A percentile compares a stretch with the other conserved stretches of the same genome.
phyloP scores from a whole-genome alignment of 2,329 filamentous ascomycete species.

The Sarocladiaceae sp. region DNA sequence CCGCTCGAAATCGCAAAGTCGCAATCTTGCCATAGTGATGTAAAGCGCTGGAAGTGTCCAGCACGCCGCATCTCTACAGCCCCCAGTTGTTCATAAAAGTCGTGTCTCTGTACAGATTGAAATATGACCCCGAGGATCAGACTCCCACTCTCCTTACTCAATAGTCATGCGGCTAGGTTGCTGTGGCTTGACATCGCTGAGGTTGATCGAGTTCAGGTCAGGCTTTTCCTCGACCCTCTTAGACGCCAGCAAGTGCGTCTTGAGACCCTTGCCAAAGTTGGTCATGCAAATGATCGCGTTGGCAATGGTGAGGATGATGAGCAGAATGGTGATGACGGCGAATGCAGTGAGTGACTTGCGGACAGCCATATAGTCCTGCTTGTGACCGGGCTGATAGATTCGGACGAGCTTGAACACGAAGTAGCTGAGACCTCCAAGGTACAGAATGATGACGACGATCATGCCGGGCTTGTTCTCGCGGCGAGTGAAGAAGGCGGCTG shows the following conservation, averaged over 20 bases:
- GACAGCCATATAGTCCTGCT: constrained; percentile 65
- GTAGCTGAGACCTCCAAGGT: constrained; percentile 84
- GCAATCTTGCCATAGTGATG: too few relatives aligned
- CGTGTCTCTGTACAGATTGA: constrained; percentile 28
- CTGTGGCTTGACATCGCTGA: constrained; percentile 51
- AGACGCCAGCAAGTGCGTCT: constrained; percentile 67
- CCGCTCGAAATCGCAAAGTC: too few relatives aligned
- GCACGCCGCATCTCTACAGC: too few relatives aligned
- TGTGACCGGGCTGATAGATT: constrained; percentile 69
- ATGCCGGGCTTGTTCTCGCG: constrained; percentile 77
- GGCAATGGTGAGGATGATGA: constrained; percentile 82
- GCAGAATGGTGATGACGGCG: constrained; percentile 81
- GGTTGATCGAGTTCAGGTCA: constrained; percentile 48
- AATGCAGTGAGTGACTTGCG: constrained; percentile 86
- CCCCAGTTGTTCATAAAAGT: constrained; percentile 26
- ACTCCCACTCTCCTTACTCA: constrained; percentile 33
- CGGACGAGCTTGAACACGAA: constrained; percentile 97
- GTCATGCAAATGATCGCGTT: constrained; percentile 81
- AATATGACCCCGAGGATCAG: constrained; percentile 1
- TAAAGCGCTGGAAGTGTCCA: too few relatives aligned
- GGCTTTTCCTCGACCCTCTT: constrained; percentile 46
- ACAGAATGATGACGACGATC: constrained; percentile 71
- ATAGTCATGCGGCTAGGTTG: constrained; percentile 55
- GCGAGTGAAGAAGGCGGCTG: constrained; percentile 78
- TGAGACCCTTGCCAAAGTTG: constrained; percentile 88